phyloP scores from a whole-genome alignment of 768 basidiomycete species.

The Russula vinacea region DNA sequence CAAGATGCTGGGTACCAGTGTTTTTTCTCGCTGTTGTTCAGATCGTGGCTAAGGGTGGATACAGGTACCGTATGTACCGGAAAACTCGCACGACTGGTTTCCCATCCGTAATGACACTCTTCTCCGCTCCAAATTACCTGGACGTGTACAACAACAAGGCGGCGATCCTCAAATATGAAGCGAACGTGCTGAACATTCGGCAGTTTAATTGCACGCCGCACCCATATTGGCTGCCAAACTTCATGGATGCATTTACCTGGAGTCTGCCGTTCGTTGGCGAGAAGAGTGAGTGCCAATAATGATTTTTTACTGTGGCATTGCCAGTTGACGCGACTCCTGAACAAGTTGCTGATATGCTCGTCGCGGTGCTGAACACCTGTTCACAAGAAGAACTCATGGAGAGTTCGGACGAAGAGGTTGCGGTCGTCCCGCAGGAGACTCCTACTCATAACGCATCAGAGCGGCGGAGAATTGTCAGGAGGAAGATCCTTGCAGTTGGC shows the following conservation, averaged over 20 bases:
- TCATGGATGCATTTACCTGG: constrained; percentile 99
- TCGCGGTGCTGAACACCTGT: constrained; percentile 94
- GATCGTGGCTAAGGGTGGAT: constrained; percentile 6
- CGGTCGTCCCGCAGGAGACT: constrained; percentile 37
- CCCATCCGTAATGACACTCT: constrained; percentile 99
- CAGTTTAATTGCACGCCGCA: constrained; percentile 98
- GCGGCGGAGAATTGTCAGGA: constrained; percentile 90
- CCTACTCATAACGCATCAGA: constrained; percentile 54
- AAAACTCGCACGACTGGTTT: constrained; percentile 98
- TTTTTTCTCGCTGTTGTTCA: neutral
- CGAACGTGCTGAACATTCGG: constrained; percentile 97
- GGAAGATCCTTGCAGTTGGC: constrained; percentile 97
- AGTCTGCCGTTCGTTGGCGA: constrained; percentile 94
- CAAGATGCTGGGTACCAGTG: constrained; percentile 86
- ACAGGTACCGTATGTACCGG: constrained; percentile 95
- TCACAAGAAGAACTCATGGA: constrained; percentile 97
- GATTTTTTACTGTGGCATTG: neutral
- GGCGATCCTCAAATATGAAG: constrained; percentile 97
- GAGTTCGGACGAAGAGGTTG: constrained; percentile 51
- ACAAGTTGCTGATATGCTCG: constrained; percentile 96
- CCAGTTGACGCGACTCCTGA: constrained; percentile 12
- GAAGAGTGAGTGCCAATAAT: constrained; percentile 64
- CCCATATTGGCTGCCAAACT: constrained; percentile 94
- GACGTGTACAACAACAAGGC: constrained; percentile 99
- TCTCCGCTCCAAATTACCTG: constrained; percentile 96